Conservation (phyloP, 495 filamentous ascomycete genomes). For the Xylaria scruposa region DNA sequence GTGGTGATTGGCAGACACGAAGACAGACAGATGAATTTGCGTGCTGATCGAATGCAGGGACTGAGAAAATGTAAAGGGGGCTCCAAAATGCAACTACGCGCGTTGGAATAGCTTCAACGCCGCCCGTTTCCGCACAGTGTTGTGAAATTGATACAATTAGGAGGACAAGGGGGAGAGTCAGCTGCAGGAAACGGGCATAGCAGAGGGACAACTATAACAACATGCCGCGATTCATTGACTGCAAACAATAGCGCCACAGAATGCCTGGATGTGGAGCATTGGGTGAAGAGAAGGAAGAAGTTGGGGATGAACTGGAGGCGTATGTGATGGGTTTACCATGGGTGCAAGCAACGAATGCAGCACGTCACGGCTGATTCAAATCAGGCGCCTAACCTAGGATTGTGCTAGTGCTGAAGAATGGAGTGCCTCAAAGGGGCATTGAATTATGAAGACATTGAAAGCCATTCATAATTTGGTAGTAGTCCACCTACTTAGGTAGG, state of each 20-base stretch:
- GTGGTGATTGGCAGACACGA: background rate
- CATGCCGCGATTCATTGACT: background rate
- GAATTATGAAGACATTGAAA: background rate
- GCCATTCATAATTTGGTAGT: no score
- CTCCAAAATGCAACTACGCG: background rate
- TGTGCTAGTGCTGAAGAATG: background rate
- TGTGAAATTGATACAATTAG: background rate
- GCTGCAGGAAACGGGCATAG: conserved; percentile 4
- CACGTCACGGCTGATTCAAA: background rate
- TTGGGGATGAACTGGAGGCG: background rate
- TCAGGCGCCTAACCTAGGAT: background rate
- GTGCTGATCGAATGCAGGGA: background rate
- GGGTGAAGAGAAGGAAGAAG: background rate
- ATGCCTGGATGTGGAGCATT: conserved; percentile 2
- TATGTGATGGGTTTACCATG: background rate
- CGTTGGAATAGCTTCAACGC: background rate
- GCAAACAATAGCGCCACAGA: background rate
- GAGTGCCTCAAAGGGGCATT: background rate
- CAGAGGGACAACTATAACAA: background rate
- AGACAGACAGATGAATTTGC: background rate
- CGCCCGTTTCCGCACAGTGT: background rate
- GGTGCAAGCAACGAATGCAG: background rate
- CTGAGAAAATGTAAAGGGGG: background rate
- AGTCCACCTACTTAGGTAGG: no score
- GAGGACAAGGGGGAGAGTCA: background rate